Evolutionary conservation across 352 stramenopile species (phyloP), one percentile per base, ranked within the genome.

Genomic region (Phytophthora meadii): DNA sequence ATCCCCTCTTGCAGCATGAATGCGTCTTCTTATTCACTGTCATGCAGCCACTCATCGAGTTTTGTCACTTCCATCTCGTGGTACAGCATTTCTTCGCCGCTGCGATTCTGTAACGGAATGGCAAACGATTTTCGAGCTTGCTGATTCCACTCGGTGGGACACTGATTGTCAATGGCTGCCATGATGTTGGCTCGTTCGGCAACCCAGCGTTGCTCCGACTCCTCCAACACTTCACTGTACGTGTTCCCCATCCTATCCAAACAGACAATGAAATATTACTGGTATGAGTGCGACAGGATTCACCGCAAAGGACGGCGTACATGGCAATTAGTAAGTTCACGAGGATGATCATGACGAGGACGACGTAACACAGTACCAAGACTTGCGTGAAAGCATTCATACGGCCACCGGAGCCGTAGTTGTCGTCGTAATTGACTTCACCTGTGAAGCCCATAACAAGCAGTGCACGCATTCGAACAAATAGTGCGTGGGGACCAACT

Each of bases 181-280:
- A 90, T 90, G 61, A 90, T 86, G 30, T 90, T 88, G 14, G 82
- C 79, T 22, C 79, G 75, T 55, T 88, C 82, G 4, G 82, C 81
- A 12, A 87, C 71, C 79, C 81, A 90, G 12, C 78, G 70, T 46
- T 90, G 81, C 57, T 87, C 79, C 0, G 79, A 77, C 27, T 84
- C 75, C 45, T 87, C 65, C n/a, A 87, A 32, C 46, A 90, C 82
- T 19, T 83, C 70, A 5, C 70, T 71, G 51, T 90, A 90, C 24
- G 79, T 87, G 62, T 90, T 88, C 10, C 79, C 81, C 81, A 90
- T 90, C 72, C 77, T 87, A 49, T 24, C 14, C 24, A 8, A 22
- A 2, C 25, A 34, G 2, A 42, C 36, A 61, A 57, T 0, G 44
- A 28, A 19, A 54, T 3, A 25, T 49, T 53, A 65, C 10, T 30